phyloP scores from a whole-genome alignment of 306 rosid species.

The Coriaria nepalensis region DNA sequence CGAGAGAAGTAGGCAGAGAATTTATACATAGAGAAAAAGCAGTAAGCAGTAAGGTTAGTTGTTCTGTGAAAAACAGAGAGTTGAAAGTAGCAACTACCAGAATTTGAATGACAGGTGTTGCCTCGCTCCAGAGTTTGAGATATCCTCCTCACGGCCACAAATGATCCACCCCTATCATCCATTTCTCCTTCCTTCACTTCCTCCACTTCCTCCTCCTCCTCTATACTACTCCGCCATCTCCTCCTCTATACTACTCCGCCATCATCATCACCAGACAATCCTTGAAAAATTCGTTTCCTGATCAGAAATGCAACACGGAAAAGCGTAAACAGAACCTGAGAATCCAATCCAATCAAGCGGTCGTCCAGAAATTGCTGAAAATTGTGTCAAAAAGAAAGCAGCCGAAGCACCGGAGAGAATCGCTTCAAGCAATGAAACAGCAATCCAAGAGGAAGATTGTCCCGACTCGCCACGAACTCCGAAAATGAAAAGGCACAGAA shows the following conservation, averaged over 20 bases:
- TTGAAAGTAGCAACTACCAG: conserved; percentile 33
- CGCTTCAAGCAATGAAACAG: no score
- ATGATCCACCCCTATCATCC: conserved; percentile 95
- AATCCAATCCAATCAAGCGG: no score
- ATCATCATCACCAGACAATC: conserved; percentile 4
- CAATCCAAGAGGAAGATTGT: no score
- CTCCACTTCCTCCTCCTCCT: conserved; percentile 4
- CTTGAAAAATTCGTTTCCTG: conserved; percentile 10
- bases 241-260: conserved; percentile 11
- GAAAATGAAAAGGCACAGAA: no score
- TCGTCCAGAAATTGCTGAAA: no score
- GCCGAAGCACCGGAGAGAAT: no score
- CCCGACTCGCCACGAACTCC: no score
- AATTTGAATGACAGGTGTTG: conserved; percentile 69
- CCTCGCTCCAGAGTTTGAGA: conserved; percentile 86
- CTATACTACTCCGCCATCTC: conserved; percentile 11
- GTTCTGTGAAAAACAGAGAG: background rate
- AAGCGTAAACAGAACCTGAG: no score
- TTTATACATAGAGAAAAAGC: conserved; percentile 1
- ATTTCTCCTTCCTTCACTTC: conserved; percentile 22
- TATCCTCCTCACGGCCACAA: conserved; percentile 93
- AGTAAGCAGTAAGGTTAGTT: conserved; percentile 1
- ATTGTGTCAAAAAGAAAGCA: no score
- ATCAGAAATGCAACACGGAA: background rate
- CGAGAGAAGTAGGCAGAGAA: conserved; percentile 15